Conservation (phyloP, 352 stramenopile genomes). For the Phytopythium montanum region DNA sequence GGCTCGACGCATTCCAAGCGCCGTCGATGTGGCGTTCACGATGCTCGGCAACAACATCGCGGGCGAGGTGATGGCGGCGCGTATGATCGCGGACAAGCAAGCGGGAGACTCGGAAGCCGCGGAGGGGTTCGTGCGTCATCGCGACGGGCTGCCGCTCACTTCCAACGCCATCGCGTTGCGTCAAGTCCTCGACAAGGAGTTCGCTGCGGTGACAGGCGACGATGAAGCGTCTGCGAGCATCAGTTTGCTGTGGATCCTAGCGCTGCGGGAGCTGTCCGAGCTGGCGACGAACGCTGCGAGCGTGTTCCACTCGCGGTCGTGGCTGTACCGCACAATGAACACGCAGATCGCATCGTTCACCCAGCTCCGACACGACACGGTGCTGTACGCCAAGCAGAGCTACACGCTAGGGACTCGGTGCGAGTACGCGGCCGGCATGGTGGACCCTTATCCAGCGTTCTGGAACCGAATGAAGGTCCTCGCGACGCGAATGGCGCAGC, state of each 20-base stretch:
- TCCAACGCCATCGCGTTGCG: conserved; percentile 22
- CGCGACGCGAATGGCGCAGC: conserved; percentile 6
- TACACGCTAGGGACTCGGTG: conserved; percentile 11
- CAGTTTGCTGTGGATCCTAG: conserved; percentile 16
- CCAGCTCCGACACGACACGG: conserved; percentile 19
- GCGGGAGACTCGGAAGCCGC: background rate
- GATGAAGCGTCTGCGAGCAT: conserved; percentile 2
- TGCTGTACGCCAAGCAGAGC: conserved; percentile 22
- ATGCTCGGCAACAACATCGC: conserved; percentile 18
- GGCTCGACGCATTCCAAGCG: conserved; percentile 17
- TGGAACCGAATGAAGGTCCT: conserved; percentile 13
- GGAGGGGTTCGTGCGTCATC: conserved; percentile 6
- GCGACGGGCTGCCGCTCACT: conserved; percentile 14
- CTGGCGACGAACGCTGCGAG: conserved; percentile 8
- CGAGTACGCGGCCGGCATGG: conserved; percentile 20
- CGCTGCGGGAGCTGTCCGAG: conserved; percentile 14
- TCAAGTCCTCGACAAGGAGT: conserved; percentile 14
- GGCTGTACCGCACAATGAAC: conserved; percentile 18
- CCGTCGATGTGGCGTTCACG: conserved; percentile 18
- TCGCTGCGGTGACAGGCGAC: conserved; percentile 4
- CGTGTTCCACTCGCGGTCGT: conserved; percentile 12
- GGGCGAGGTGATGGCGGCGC: conserved; percentile 6
- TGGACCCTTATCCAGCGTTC: conserved; percentile 19
- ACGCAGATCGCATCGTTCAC: conserved; percentile 19
- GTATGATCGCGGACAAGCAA: conserved; percentile 9